phyloP scores from a whole-genome alignment of 768 basidiomycete species.

The Boletus vinaceobasis region DNA sequence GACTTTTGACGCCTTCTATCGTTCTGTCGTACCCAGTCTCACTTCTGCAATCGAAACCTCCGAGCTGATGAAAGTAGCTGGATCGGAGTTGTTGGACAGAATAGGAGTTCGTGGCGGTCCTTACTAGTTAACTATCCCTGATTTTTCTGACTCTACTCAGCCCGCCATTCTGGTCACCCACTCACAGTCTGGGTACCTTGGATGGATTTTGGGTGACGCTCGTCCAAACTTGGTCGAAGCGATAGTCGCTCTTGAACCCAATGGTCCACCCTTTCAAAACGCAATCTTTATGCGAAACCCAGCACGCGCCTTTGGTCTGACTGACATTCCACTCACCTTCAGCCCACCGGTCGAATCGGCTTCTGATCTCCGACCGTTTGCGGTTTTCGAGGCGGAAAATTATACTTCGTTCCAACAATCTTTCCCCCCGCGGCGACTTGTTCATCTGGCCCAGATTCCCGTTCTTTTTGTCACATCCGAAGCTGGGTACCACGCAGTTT shows the following conservation, averaged over 20 bases:
- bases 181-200: conserved; percentile 47
- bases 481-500: conserved; percentile 47
- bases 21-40: conserved; percentile 41
- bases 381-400: conserved; percentile 25
- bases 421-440: conserved; percentile 39
- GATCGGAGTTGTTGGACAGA: conserved; percentile 40
- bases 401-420: conserved; percentile 44
- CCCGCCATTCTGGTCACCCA: conserved; percentile 48
- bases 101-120: conserved; percentile 41
- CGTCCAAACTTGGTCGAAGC: conserved; percentile 43
- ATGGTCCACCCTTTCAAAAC: conserved; percentile 46
- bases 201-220: conserved; percentile 48
- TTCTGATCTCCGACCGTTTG: conserved; percentile 33
- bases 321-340: conserved; percentile 45
- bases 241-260: conserved; percentile 49
- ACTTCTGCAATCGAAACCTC: conserved; percentile 35
- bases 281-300: conserved; percentile 35
- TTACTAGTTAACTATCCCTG: not conserved
- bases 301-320: conserved; percentile 46
- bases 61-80: conserved; percentile 40
- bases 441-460: conserved; percentile 42
- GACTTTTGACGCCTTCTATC: conserved; percentile 44
- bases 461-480: conserved; percentile 49
- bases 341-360: conserved; percentile 40
- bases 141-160: conserved; percentile 22